Percentiles rank a stretch among this genome's conserved stretches.
Evolutionary conservation across 306 rosid species (phyloP).

Genomic region (Nissolia schottii): DNA sequence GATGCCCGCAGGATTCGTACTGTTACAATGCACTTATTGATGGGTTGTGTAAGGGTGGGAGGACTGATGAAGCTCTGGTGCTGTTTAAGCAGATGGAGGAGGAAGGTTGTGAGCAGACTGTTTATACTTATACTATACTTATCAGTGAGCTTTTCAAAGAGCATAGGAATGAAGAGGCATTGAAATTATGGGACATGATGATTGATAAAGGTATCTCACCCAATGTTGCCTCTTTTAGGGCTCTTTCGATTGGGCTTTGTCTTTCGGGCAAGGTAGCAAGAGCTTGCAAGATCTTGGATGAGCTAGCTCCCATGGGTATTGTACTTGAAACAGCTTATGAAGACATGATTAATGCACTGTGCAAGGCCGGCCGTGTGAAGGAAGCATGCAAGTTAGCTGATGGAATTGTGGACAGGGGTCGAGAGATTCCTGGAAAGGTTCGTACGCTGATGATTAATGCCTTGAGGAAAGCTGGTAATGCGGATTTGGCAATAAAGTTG

Average conservation of each 20-base stretch:
- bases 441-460: slow-evolving; percentile 73
- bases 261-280: slow-evolving; percentile 82
- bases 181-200: slow-evolving; percentile 80
- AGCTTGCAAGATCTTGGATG: slow-evolving; percentile 90
- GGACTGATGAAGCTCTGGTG: slow-evolving; percentile 56
- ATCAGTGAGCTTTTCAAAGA: slow-evolving; percentile 64
- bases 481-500: slow-evolving; percentile 76
- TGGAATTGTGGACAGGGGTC: slow-evolving; percentile 83
- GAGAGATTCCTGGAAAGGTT: slow-evolving; percentile 81
- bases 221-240: slow-evolving; percentile 75
- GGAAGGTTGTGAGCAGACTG: slow-evolving; percentile 80
- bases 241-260: slow-evolving; percentile 75
- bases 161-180: slow-evolving; percentile 73
- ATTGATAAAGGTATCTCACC: slow-evolving; percentile 79
- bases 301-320: slow-evolving; percentile 80
- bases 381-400: slow-evolving; percentile 95
- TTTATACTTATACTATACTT: slow-evolving; percentile 74
- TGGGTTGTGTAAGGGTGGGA: slow-evolving; percentile 63
- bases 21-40: slow-evolving; percentile 75
- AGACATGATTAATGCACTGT: slow-evolving; percentile 72
- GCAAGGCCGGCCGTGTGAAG: slow-evolving; percentile 72
- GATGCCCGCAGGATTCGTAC: slow-evolving; percentile 65
- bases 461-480: slow-evolving; percentile 78
- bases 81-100: slow-evolving; percentile 61
- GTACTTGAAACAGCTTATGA: slow-evolving; percentile 73